Evolutionary conservation across 768 basidiomycete species (phyloP), one percentile per base, ranked within the genome.

Genomic region (Neoboletus brunneissimus): DNA sequence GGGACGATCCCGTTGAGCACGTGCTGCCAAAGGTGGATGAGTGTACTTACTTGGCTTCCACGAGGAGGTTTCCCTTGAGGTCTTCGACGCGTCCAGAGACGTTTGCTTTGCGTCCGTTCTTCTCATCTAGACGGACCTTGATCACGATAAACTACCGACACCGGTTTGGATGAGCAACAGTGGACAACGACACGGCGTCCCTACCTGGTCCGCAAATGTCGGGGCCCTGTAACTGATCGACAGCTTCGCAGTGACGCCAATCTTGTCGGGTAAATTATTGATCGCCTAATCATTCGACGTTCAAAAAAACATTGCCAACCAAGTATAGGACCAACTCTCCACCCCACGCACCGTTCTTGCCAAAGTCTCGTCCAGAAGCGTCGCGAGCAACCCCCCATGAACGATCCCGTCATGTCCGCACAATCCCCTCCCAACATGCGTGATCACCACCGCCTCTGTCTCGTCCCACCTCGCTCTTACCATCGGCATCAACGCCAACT

Each of bases 401-500:
- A 98, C 76, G 58, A 99, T 94, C 0, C 96, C 96, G 72, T 96
- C 94, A 59, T 96, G 89, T 4, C 91, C 95, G 66, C 96, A 98
- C 50, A 98, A 59, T 2, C 87, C 89, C 41, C 89, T 75, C 2
- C 96, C 96, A 2, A 97, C 76, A 64, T 98, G 96, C 2, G 94
- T 53, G 56, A 97, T 75, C 6, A 84, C 77, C 27, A 85, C 66
- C 11, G 82, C 82, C 72, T 93, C 91, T 12, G 77, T 78, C 67
- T 94, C 91, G 73, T 97, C 93, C 53, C 75, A 77, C 64, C 77
- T 82, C 18, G 83, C 82, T 22, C 94, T 81, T 12, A 92, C 82
- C 4, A 98, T 66, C 3, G 94, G 94, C 20, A 80, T 77, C 54
- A 96, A 68, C 0, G 94, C 91, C 3, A 99, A 79, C 69, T 84